Base-by-base conservation (phyloP, 306 rosid genomes). In the Prunus mume region DNA sequence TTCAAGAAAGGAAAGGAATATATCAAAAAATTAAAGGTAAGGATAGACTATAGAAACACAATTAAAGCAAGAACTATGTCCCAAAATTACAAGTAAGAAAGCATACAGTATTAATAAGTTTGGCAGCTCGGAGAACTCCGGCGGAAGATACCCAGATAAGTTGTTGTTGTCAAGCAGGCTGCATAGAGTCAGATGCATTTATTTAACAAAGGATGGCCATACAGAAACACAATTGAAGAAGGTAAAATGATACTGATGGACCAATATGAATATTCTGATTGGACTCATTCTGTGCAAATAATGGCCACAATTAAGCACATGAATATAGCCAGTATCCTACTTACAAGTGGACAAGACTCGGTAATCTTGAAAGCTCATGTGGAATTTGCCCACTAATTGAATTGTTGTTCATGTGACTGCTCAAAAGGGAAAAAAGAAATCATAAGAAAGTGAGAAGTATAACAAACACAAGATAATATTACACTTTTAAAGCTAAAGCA, bases 321-420 rank as follows among this genome's bases (percentile, higher is more conserved):
- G n/a, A 49, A 51, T 30, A 34, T 7, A 52, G 58, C 65, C 32
- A 20, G 47, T 10, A 0, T 76, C 63, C 60, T 69, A 89, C 99
- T 91, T 80, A 96, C 99, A 96, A 69, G 65, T 96, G 99, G 76
- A 87, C 72, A 75, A 95, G 97, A 0, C 3, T 76, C 2, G 93
- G 89, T 78, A 95, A 82, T 76, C 28, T 75, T 30, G 85, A 87
- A 56, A 96, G 87, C 83, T 84, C 97, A 2, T 80, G 78, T 30
- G 98, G 98, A 76, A 96, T 88, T 76, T 78, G 90, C 49, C 98
- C 99, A 22, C 93, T 91, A 45, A 96, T 82, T 68, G 99, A 96
- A 79, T 96, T 96, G 90, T 96, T 92, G 87, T 96, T 96, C 98
- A 96, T 92, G 88, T 96, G 97, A 87, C 99, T 96, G 93, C 57